A percentile compares a stretch with the other conserved stretches of the same genome.
Evolutionary conservation across 192 early-diverging fungal genomes (phyloP).

Genomic region (Fimicolochytrium jonesii): DNA sequence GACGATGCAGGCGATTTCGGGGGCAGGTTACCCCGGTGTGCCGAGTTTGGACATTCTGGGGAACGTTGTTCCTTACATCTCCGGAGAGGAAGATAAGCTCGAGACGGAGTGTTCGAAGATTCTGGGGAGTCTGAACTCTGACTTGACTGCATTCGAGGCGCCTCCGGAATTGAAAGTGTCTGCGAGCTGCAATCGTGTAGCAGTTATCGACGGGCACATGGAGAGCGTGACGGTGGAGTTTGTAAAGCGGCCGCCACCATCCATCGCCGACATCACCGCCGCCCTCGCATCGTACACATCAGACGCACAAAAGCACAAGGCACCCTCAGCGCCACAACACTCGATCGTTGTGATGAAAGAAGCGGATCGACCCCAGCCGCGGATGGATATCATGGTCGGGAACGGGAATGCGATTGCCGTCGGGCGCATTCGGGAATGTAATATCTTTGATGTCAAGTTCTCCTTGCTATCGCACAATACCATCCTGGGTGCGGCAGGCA

Average conservation of each 20-base stretch:
- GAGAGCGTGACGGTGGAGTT: conserved; percentile 89
- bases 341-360: conserved; percentile 66
- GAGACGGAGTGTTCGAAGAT: conserved; percentile 94
- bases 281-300: conserved; percentile 71
- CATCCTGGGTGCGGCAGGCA: conserved; percentile 91
- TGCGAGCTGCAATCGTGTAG: conserved; percentile 94
- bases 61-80: conserved; percentile 92
- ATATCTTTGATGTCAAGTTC: conserved; percentile 89
- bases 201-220: conserved; percentile 94
- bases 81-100: conserved; percentile 96
- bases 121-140: conserved; percentile 61
- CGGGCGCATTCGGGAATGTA: conserved; percentile 80
- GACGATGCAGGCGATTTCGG: conserved; percentile 95
- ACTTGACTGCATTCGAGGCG: conserved; percentile 39
- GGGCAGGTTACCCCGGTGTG: conserved; percentile 97
- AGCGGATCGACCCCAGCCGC: conserved; percentile 87
- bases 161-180: conserved; percentile 69
- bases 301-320: conserved; percentile 76
- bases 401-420: conserved; percentile 90
- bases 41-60: conserved; percentile 92
- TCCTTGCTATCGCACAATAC: conserved; percentile 92
- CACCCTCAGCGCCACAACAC: conserved; percentile 75
- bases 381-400: conserved; percentile 80
- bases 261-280: conserved; percentile 68
- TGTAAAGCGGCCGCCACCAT: conserved; percentile 55